phyloP scores from a whole-genome alignment of 257 asterid species.

The Solanum etuberosum region DNA sequence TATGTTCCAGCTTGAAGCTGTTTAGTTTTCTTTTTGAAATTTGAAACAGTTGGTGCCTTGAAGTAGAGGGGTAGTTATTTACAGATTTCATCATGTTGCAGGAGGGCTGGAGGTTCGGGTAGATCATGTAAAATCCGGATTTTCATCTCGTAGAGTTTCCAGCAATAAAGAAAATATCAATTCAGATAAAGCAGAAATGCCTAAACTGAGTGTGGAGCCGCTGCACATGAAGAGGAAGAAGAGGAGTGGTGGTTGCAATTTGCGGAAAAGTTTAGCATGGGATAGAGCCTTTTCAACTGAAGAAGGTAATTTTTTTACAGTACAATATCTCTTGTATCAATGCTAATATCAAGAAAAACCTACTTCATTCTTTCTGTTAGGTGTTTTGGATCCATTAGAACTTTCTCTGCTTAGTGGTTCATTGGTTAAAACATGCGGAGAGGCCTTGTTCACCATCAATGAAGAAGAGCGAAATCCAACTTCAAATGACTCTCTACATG shows the following conservation, averaged over 20 bases:
- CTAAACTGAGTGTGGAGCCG: slow-evolving; percentile 62
- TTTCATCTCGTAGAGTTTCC: slow-evolving; percentile 26
- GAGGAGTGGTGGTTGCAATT: slow-evolving; percentile 55
- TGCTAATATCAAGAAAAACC: background rate
- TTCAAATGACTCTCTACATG: slow-evolving; percentile 11
- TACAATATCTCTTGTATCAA: background rate
- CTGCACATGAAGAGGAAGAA: slow-evolving; percentile 79
- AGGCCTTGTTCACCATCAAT: slow-evolving; percentile 25
- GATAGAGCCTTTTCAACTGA: slow-evolving; percentile 86
- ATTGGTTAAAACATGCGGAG: slow-evolving; percentile 21
- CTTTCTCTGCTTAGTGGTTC: slow-evolving; percentile 68
- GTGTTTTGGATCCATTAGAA: slow-evolving; percentile 80
- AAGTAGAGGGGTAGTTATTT: background rate
- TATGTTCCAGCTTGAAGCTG: background rate
- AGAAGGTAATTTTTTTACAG: slow-evolving; percentile 39
- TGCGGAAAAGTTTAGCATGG: slow-evolving; percentile 95
- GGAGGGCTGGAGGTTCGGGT: slow-evolving; percentile 16
- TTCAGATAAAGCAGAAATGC: slow-evolving; percentile 39
- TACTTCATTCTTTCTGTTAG: slow-evolving; percentile 15
- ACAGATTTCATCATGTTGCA: slow-evolving; percentile 11
- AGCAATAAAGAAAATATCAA: slow-evolving; percentile 57
- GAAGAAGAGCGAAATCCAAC: slow-evolving; percentile 23
- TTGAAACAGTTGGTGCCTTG: background rate
- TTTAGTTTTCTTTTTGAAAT: background rate
- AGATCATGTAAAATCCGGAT: slow-evolving; percentile 23